Conservation (phyloP, 257 asterid species). For the Solanum okadae region DNA sequence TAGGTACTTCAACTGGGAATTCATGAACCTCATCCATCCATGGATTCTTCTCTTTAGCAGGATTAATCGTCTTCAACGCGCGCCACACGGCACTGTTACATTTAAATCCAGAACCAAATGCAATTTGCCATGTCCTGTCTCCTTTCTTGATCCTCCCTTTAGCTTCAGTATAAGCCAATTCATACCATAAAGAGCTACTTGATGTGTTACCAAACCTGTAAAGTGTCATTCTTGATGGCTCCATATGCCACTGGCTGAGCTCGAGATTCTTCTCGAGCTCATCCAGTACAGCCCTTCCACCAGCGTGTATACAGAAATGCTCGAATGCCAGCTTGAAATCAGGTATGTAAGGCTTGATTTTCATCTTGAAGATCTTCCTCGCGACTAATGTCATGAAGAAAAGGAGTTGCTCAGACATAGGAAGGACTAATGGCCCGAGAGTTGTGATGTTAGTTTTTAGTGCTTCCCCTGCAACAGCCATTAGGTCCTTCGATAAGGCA, state of each 20-base stretch:
- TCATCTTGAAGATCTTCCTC: conserved; percentile 25
- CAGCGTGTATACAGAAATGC: conserved; percentile 40
- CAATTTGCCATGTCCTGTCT: conserved; percentile 37
- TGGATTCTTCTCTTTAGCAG: conserved; percentile 22
- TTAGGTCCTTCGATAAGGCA: conserved; percentile 27
- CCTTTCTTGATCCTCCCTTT: conserved; percentile 40
- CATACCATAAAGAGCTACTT: conserved; percentile 46
- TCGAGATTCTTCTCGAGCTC: conserved; percentile 35
- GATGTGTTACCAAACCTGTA: conserved; percentile 44
- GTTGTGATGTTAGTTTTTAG: conserved; percentile 35
- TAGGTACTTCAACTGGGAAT: conserved; percentile 25
- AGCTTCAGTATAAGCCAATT: conserved; percentile 35
- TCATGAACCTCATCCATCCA: conserved; percentile 34
- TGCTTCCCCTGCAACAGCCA: conserved; percentile 35
- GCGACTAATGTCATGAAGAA: conserved; percentile 26
- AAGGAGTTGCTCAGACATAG: conserved; percentile 34
- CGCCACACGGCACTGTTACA: conserved; percentile 42
- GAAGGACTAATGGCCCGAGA: conserved; percentile 39
- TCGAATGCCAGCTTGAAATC: conserved; percentile 36
- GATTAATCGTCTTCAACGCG: conserved; percentile 23
- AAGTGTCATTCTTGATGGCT: conserved; percentile 44
- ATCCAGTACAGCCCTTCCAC: conserved; percentile 37
- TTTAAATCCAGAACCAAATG: conserved; percentile 42
- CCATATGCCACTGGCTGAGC: conserved; percentile 30
- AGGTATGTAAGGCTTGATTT: conserved; percentile 31